These are phyloP conservation scores for Leccinum rimulosum DNA, from an alignment of 768 basidiomycete species.

Conservation along the genomic window DNA sequence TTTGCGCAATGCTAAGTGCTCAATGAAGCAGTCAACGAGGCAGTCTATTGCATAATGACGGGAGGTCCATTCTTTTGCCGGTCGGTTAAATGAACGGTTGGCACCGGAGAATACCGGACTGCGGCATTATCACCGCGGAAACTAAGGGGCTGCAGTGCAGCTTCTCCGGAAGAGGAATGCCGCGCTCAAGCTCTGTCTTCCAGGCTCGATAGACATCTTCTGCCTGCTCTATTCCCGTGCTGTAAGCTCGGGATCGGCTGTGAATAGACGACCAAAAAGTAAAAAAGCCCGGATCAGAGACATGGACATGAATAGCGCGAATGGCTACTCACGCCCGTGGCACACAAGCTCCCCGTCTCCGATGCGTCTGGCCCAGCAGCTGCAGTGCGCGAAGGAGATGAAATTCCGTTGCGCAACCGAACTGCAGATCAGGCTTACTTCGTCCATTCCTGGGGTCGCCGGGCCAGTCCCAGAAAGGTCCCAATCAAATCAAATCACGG, in stretches of 20 bases:
- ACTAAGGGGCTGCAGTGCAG: slow-evolving; percentile 66
- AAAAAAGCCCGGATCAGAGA: neutral
- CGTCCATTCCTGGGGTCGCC: slow-evolving; percentile 48
- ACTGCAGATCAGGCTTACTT: slow-evolving; percentile 38
- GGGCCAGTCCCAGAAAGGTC: neutral
- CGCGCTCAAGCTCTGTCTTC: slow-evolving; percentile 40
- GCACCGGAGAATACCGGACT: no score
- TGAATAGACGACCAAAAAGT: neutral
- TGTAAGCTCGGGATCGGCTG: slow-evolving; percentile 70
- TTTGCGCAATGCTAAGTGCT: no score
- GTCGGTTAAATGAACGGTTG: no score
- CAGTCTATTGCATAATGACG: no score
- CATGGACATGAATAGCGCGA: neutral
- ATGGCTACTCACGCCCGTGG: slow-evolving; percentile 64
- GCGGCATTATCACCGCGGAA: no score
- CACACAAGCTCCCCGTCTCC: slow-evolving; percentile 68
- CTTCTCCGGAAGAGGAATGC: slow-evolving; percentile 50
- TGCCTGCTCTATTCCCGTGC: slow-evolving; percentile 55
- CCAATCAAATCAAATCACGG: no score
- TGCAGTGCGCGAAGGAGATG: neutral
- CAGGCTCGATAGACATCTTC: slow-evolving; percentile 42
- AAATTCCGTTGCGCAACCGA: neutral
- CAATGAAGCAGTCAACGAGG: no score
- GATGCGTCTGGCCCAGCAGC: slow-evolving; percentile 57
- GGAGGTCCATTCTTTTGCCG: no score